Evolutionary conservation across 1,284 basidiomycete species (phyloP), one percentile per base, ranked within the genome.

Genomic region (Porogramme epimiltina): DNA sequence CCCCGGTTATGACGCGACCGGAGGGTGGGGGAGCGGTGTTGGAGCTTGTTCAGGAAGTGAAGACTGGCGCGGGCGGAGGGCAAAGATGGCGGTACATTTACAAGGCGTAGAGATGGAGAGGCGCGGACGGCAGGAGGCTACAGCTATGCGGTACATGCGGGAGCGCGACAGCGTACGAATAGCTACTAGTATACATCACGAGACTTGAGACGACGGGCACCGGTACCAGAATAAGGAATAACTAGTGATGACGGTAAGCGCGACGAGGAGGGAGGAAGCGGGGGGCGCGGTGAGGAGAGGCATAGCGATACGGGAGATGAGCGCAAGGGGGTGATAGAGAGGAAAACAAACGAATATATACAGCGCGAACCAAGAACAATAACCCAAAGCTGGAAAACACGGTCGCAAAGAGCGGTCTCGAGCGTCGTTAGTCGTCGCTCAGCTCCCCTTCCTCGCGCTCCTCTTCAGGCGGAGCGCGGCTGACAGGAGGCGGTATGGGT

Each of bases 371-470:
- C 9, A 37, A 37, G 9, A 8, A n/a, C 15, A 26, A 22, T n/a
- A 15, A 16, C 22, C 20, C 31, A 23, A 28, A 45, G 28, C 28
- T 31, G 8, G 6, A 31, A 31, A 13, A 31, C 13, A 31, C 28
- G 8, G 6, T 31, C 28, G 28, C 8, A 31, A n/a, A 31, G 6
- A 31, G 28, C 28, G 28, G 28, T 6, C 28, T n/a, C n/a, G n/a
- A 13, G 28, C 28, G 28, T 6, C 16, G 9, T 37, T 26, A 50
- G 26, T 73, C 73, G 50, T 77, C 76, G 56, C 71, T 76, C n/a
- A 73, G 66, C 60, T 77, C 75, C 23, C 74, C 75, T 49, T 77
- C 76, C 54, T 77, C 76, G 52, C 74, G 74, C 47, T 66, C 63
- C 44, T 65, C 61, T 43, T 69, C 68, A 39, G 53, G 56, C 18